Percentiles rank a stretch among this genome's conserved stretches.
Conservation (phyloP, 1,284 basidiomycete genomes). For the Ustilago trichophora region DNA sequence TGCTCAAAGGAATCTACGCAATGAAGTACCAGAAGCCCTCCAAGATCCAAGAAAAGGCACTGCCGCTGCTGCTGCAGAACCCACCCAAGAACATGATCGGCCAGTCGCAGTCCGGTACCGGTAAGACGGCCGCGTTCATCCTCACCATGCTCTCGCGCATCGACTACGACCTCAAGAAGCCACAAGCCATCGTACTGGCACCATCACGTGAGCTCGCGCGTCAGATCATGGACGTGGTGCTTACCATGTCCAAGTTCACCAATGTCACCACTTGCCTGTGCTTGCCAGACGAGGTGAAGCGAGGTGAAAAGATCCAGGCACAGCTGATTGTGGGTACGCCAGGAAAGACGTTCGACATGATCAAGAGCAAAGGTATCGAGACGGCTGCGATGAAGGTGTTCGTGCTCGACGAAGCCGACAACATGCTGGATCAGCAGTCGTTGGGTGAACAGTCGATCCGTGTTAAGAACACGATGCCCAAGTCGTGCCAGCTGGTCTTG, state of each 20-base stretch:
- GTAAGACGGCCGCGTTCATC: conserved; percentile 98
- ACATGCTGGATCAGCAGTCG: conserved; percentile 95
- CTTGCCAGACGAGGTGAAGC: conserved; percentile 79
- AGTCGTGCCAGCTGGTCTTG: conserved; percentile 83
- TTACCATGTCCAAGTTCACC: conserved; percentile 94
- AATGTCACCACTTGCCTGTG: conserved; percentile 90
- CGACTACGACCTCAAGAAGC: conserved; percentile 82
- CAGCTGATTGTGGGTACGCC: conserved; percentile 97
- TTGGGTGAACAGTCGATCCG: conserved; percentile 94
- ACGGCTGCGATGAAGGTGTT: conserved; percentile 86
- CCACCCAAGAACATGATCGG: conserved; percentile 98
- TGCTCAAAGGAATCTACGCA: conserved; percentile 94
- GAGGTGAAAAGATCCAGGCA: conserved; percentile 78
- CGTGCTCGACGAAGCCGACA: conserved; percentile 97
- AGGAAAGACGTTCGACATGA: conserved; percentile 89
- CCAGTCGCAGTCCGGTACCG: conserved; percentile 98
- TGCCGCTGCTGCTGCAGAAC: conserved; percentile 88
- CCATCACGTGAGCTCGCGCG: conserved; percentile 96
- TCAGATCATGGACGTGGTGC: conserved; percentile 95
- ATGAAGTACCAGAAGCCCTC: conserved; percentile 98
- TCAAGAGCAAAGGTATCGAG: conserved; percentile 70
- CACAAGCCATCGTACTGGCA: conserved; percentile 72
- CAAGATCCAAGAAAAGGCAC: conserved; percentile 97
- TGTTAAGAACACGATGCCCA: conserved; percentile 83
- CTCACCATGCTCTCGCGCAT: conserved; percentile 96